Percentiles rank a stretch among this genome's conserved stretches.
phyloP scores from a whole-genome alignment of 192 early-diverging fungal genomes.

The Coemansia sp. region DNA sequence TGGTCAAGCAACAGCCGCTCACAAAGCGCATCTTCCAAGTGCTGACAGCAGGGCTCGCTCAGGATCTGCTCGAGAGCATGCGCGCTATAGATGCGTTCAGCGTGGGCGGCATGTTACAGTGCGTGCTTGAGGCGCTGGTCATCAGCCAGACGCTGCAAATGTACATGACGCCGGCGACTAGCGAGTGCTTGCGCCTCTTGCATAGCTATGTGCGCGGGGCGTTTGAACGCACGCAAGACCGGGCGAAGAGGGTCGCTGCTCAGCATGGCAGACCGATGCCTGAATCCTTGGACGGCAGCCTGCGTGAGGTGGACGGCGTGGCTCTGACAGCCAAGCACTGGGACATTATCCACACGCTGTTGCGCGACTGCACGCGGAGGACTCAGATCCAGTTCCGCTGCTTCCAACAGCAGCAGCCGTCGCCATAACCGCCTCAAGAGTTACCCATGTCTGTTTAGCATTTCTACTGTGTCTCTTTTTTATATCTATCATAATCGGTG shows the following conservation, averaged over 20 bases:
- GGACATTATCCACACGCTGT: slow-evolving; percentile 46
- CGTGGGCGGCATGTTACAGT: slow-evolving; percentile 90
- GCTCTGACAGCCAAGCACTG: slow-evolving; percentile 37
- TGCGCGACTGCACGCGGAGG: slow-evolving; percentile 56
- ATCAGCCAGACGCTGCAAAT: slow-evolving; percentile 77
- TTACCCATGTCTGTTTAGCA: too few relatives aligned
- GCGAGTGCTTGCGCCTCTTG: slow-evolving; percentile 68
- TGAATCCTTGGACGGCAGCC: slow-evolving; percentile 13
- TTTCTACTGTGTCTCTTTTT: too few relatives aligned
- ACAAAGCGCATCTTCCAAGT: slow-evolving; percentile 72
- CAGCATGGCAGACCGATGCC: slow-evolving; percentile 30
- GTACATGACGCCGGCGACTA: slow-evolving; percentile 67
- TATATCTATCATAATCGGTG: too few relatives aligned
- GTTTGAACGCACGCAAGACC: slow-evolving; percentile 50
- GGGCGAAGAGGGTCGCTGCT: slow-evolving; percentile 30
- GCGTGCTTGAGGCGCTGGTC: slow-evolving; percentile 88
- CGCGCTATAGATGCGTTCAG: slow-evolving; percentile 81
- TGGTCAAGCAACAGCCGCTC: slow-evolving; percentile 60
- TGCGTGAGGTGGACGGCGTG: slow-evolving; percentile 30
- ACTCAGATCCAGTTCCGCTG: slow-evolving; percentile 68
- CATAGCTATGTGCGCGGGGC: slow-evolving; percentile 69
- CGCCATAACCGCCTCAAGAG: background rate
- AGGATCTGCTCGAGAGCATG: slow-evolving; percentile 76
- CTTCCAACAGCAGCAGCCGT: slow-evolving; percentile 31
- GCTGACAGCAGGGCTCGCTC: slow-evolving; percentile 67